Evolutionary conservation across 2,329 filamentous ascomycete species (phyloP), one percentile per base, ranked within the genome.

Genomic region (Aspergillus hiratsukae): DNA sequence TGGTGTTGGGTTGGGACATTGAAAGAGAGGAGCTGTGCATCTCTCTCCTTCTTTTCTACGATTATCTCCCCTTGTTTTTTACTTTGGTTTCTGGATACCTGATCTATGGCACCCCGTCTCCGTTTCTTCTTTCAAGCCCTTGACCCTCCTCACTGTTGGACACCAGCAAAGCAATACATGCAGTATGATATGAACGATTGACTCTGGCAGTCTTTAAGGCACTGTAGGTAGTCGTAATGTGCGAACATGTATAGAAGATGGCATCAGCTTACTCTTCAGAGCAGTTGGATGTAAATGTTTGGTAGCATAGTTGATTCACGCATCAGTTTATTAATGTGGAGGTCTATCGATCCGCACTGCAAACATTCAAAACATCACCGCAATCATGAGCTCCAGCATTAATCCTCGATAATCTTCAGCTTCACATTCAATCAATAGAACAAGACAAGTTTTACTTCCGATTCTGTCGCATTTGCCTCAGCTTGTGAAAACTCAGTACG

Each of bases 281-380:
- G 40, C 40, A 11, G 8, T 19, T 41, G 37, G 8, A 43, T 19
- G 4, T 9, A 35, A 37, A 37, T 37, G 5, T 35, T 31, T 37
- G 14, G 31, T 37, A n/a, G 14, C 31, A 17, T 17, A 17, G 31
- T 35, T 28, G 28, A 35, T 35, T 17, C 31, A 35, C 5, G 4
- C 4, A 17, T 35, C 31, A 17, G 5, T 17, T 6, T 35, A 35
- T 35, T 43, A n/a, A 14, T 21, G 11, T 54, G n/a, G 23, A 6
- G n/a, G 19, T 25, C 14, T 25, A 23, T 21, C 29, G 11, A 27
- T 41, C 23, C 29, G 21, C 43, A 40, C 50, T 62, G 63, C 63
- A 64, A 65, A 65, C 61, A 60, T 54, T 54, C 59, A 58, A 64
- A 65, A 63, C 56, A 58, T 49, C 58, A 53, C 60, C 57, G 27